Evolutionary conservation across 176 grass and related monocot species (phyloP), one percentile per base, ranked within the genome.

Genomic region (Juncus effusus): DNA sequence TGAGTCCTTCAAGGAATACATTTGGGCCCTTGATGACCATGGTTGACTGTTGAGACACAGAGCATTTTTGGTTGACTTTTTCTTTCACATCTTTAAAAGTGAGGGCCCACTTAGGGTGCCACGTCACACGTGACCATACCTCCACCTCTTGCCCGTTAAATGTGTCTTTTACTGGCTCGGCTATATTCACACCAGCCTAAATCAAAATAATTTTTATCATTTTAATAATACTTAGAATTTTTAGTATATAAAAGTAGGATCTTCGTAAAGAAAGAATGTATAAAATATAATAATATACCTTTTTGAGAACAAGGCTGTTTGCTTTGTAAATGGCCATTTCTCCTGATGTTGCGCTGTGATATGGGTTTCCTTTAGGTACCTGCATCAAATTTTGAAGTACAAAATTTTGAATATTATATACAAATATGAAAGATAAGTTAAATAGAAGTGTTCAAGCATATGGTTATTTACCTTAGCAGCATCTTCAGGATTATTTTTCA

Each of bases 401-500:
- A 72, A 14, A 81, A 28, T 28, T 28, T 28, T 39, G 35, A 71
- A 58, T 13, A 71, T 71, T 71, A 71, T 58, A 38, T 13, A 16
- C 4, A 10, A 40, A 62, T 28, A 38, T 4, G 15, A 64, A 64
- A 64, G 38, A 44, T 13, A 62, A 63, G 37, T 5, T 56, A 3
- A n/a, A 59, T 71, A 13, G 6, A 45, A 19, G 11, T 4, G 4
- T 40, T 45, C 58, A 59, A 42, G 5, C 9, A 72, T 56, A n/a
- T 38, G 69, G 7, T 58, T 56, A 15, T 74, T 56, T 78, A 97
- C 94, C 87, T 89, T 92, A 63, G 94, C 88, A 66, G 94, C 85
- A 73, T 97, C 94, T 84, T 92, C 94, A 70, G 88, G 85, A 76
- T 97, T 97, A 70, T 89, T 97, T 76, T 97, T 97, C 70, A 97